Evolutionary conservation across 345 rosid genomes (phyloP).

Genomic region (Brassica nigra): DNA sequence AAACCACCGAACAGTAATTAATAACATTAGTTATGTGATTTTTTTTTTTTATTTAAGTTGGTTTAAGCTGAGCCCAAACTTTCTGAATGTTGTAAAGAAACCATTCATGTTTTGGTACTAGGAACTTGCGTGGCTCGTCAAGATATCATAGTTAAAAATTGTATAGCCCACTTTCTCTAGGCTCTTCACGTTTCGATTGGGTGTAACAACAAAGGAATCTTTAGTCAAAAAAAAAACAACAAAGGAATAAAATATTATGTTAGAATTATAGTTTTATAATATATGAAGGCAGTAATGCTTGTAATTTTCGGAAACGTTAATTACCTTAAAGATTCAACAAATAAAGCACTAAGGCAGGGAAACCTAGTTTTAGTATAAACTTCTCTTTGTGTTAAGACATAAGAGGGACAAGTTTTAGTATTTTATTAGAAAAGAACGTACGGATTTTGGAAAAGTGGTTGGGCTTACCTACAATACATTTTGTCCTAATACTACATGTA

Average conservation of each 20-base stretch:
- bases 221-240: neutral
- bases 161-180: neutral
- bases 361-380: neutral
- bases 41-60: neutral
- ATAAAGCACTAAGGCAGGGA: neutral
- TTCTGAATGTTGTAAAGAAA: too few relatives aligned
- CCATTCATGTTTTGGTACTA: too few relatives aligned
- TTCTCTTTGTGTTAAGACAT: neutral
- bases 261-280: neutral
- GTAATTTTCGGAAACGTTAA: constrained; percentile 23
- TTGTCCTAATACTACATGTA: neutral
- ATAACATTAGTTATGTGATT: neutral
- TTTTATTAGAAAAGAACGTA: neutral
- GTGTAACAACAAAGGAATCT: neutral
- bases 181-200: neutral
- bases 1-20: too few relatives aligned
- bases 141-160: neutral
- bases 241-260: neutral
- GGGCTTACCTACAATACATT: constrained; percentile 5
- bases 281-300: constrained; percentile 1
- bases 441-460: neutral
- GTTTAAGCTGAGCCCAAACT: neutral
- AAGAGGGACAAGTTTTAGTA: neutral
- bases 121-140: neutral
- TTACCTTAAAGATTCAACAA: neutral